Conservation (phyloP, 129 eudicot genomes). For the Pseudognaphalium luteoalbum region DNA sequence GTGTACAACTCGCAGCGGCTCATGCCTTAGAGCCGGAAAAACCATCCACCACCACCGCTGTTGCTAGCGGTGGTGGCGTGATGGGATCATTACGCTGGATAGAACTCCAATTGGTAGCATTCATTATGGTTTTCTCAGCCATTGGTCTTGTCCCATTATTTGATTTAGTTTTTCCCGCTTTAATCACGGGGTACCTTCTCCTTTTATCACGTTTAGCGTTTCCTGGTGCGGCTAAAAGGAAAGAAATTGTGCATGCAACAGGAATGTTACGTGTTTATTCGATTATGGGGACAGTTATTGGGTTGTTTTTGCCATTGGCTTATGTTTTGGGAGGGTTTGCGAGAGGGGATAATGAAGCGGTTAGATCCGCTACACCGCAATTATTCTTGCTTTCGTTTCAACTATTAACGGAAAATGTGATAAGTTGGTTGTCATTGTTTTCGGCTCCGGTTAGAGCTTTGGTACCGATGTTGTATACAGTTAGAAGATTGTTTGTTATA, state of each 20-base stretch:
- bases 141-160: slow-evolving; percentile 86
- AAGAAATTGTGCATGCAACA: slow-evolving; percentile 54
- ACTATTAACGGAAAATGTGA: slow-evolving; percentile 74
- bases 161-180: slow-evolving; percentile 73
- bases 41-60: slow-evolving; percentile 9
- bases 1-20: slow-evolving; percentile 58
- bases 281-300: slow-evolving; percentile 60
- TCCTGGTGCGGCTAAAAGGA: slow-evolving; percentile 38
- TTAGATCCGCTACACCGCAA: slow-evolving; percentile 89
- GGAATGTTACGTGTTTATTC: slow-evolving; percentile 49
- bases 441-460: slow-evolving; percentile 94
- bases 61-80: slow-evolving; percentile 35
- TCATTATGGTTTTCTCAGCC: slow-evolving; percentile 85
- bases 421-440: slow-evolving; percentile 77
- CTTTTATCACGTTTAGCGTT: slow-evolving; percentile 63
- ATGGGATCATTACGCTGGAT: slow-evolving; percentile 67
- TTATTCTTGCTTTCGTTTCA: slow-evolving; percentile 83
- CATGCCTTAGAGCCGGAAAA: slow-evolving; percentile 29
- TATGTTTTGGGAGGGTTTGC: slow-evolving; percentile 90
- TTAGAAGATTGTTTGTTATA: slow-evolving; percentile 68
- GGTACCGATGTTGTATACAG: slow-evolving; percentile 81
- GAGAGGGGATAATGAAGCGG: slow-evolving; percentile 84
- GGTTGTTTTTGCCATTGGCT: slow-evolving; percentile 80
- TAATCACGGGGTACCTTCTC: slow-evolving; percentile 63
- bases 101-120: slow-evolving; percentile 79